These are phyloP conservation scores for Peltaster fructicola DNA, from an alignment of 2,329 filamentous ascomycete species.

Conservation along the genomic window DNA sequence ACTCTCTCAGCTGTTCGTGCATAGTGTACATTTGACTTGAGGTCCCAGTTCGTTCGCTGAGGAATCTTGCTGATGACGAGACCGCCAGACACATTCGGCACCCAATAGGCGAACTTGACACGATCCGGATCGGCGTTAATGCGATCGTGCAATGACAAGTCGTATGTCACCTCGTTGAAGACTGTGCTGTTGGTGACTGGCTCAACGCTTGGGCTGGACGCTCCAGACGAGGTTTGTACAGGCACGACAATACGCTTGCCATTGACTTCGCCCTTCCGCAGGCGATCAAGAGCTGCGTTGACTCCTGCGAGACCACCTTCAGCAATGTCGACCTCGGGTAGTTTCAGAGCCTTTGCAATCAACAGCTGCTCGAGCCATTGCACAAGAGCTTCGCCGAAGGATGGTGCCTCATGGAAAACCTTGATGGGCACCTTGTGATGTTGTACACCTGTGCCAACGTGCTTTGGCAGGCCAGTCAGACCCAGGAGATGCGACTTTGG, in stretches of 20 bases:
- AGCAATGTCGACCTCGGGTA: constrained; percentile 48
- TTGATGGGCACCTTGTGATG: constrained; percentile 59
- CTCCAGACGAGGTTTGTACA: no score
- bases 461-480: constrained; percentile 49
- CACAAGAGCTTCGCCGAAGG: constrained; percentile 44
- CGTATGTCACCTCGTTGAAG: constrained; percentile 6
- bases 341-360: constrained; percentile 31
- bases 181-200: constrained; percentile 4
- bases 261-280: constrained; percentile 48
- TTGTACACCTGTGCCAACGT: constrained; percentile 26
- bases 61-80: constrained; percentile 36
- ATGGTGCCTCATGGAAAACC: constrained; percentile 50
- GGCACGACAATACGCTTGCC: constrained; percentile 51
- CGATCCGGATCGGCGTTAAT: constrained; percentile 27
- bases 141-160: constrained; percentile 18
- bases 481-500: constrained; percentile 42
- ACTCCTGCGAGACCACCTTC: constrained; percentile 46
- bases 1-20: constrained; percentile 30
- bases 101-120: constrained; percentile 35
- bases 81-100: constrained; percentile 36
- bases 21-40: constrained; percentile 31
- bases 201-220: no score
- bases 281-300: constrained; percentile 48
- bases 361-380: constrained; percentile 53
- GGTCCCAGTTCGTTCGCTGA: constrained; percentile 32